phyloP scores from a whole-genome alignment of 305 asterid genomes.

The Coffea humblotiana region DNA sequence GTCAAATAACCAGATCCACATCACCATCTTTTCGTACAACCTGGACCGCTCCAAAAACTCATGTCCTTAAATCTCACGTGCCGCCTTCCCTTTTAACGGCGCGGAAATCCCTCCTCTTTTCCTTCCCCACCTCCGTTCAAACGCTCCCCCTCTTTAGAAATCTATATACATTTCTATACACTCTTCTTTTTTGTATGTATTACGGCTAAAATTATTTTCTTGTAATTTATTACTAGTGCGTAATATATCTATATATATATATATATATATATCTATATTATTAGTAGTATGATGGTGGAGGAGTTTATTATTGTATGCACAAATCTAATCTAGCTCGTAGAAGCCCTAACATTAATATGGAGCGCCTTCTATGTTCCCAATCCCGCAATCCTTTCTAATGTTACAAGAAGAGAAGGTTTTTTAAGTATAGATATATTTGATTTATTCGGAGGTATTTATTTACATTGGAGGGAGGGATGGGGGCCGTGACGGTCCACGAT shows the following conservation, averaged over 20 bases:
- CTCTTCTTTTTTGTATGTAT: too few species aligned
- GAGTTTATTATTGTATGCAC: neutral
- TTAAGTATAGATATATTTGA: neutral
- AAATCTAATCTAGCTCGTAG: neutral
- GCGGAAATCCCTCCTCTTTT: constrained; percentile 58
- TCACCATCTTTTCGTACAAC: neutral
- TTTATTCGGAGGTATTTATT: neutral
- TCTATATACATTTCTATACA: neutral
- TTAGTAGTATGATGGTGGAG: too few species aligned
- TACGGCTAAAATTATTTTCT: neutral
- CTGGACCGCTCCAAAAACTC: neutral
- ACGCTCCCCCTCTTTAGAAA: neutral
- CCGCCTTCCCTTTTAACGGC: constrained; percentile 49
- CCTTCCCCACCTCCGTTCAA: constrained; percentile 19
- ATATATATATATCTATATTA: too few species aligned
- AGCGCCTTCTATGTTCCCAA: constrained; percentile 8
- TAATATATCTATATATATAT: too few species aligned
- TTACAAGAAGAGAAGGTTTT: neutral
- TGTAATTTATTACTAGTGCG: neutral
- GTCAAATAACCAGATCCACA: neutral
- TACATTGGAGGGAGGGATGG: constrained; percentile 48
- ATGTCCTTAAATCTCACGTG: constrained; percentile 45
- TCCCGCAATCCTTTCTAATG: neutral
- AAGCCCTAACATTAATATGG: neutral
- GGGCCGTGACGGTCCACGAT: constrained; percentile 89